Conservation (phyloP, 2,329 filamentous ascomycete genomes). For the Didymella keratinophila region DNA sequence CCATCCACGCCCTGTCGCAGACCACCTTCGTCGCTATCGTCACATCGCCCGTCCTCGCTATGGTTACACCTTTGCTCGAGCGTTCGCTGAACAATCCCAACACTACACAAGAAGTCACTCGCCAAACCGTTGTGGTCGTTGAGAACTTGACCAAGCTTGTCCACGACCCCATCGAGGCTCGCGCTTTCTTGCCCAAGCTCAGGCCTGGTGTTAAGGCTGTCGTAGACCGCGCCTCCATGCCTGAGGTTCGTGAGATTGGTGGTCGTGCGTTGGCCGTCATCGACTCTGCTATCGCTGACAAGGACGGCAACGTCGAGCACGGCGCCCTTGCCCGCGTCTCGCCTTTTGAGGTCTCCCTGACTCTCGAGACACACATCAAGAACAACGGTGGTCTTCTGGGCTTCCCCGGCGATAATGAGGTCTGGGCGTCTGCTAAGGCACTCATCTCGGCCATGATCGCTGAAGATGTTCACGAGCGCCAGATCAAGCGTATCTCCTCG, state of each 20-base stretch:
- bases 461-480: constrained; percentile 85
- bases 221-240: constrained; percentile 85
- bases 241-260: constrained; percentile 92
- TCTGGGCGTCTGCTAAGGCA: constrained; percentile 71
- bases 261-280: constrained; percentile 84
- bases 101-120: constrained; percentile 91
- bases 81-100: constrained; percentile 89
- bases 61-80: constrained; percentile 93
- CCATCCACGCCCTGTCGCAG: constrained; percentile 94
- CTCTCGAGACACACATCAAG: constrained; percentile 80
- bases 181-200: constrained; percentile 93
- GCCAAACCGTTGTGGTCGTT: constrained; percentile 94
- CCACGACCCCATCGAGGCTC: constrained; percentile 91
- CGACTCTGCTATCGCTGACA: constrained; percentile 83
- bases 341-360: constrained; percentile 74
- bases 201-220: constrained; percentile 93
- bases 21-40: constrained; percentile 99
- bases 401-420: constrained; percentile 66
- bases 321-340: constrained; percentile 70
- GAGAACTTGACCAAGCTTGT: constrained; percentile 99
- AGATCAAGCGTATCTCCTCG: constrained; percentile 73
- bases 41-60: constrained; percentile 91
- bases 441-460: constrained; percentile 87
- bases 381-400: constrained; percentile 69
- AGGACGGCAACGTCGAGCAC: constrained; percentile 62